These are phyloP conservation scores for Agaricus sinodeliciosus DNA, from an alignment of 768 basidiomycete genomes.

Conservation along the genomic window DNA sequence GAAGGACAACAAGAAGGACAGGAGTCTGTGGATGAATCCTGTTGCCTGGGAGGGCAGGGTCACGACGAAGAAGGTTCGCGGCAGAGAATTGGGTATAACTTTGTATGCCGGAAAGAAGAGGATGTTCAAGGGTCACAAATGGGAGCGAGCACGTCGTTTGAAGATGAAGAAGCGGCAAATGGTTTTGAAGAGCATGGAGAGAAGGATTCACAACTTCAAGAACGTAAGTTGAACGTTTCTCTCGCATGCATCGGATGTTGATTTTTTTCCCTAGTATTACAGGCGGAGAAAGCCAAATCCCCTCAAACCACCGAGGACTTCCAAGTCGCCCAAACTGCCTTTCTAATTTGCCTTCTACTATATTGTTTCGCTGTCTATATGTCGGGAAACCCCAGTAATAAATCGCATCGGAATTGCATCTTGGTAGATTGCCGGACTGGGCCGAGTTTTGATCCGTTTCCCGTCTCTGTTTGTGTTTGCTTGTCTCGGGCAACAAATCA, in stretches of 20 bases:
- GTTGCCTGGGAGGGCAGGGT: conserved; percentile 37
- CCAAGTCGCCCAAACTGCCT: conserved; percentile 51
- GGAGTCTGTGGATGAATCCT: conserved; percentile 23
- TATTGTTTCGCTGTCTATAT: not conserved
- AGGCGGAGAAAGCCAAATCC: conserved; percentile 49
- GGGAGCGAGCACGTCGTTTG: conserved; percentile 56
- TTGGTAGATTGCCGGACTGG: not conserved
- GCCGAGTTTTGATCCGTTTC: not conserved
- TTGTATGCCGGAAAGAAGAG: conserved; percentile 72
- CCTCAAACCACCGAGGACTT: conserved; percentile 43
- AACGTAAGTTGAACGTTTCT: conserved; percentile 34
- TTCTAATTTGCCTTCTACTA: conserved; percentile 34
- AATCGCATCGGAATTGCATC: not conserved
- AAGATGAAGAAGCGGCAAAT: conserved; percentile 41
- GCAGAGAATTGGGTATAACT: conserved; percentile 51
- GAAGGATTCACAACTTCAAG: conserved; percentile 61
- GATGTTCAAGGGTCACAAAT: conserved; percentile 94
- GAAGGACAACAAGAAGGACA: not conserved
- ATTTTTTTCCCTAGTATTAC: conserved; percentile 30
- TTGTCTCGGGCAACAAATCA: not conserved
- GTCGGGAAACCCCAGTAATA: not conserved
- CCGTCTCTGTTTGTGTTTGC: conserved; percentile 5
- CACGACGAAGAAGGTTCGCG: conserved; percentile 35
- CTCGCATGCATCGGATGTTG: not conserved
- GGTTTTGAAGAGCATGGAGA: conserved; percentile 64